These are phyloP conservation scores for Trichophyton equinum DNA, from an alignment of 2,329 filamentous ascomycete genomes.

Conservation along the genomic window DNA sequence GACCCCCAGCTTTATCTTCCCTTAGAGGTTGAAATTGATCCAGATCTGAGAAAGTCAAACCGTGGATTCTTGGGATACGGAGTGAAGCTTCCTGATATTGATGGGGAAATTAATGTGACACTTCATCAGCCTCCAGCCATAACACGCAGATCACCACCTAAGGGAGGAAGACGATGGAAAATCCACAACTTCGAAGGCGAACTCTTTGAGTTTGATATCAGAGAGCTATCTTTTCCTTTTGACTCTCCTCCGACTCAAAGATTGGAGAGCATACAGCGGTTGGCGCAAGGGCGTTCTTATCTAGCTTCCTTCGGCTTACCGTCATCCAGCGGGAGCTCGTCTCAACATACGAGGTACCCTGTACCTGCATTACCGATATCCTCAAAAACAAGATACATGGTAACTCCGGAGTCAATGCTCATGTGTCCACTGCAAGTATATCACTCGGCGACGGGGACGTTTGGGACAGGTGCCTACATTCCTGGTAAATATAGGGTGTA, in stretches of 20 bases:
- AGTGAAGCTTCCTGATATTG: conserved; percentile 21
- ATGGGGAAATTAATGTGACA: conserved; percentile 24
- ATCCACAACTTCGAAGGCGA: background rate
- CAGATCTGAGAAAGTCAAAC: conserved; percentile 22
- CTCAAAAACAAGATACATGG: conserved; percentile 7
- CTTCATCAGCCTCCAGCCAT: conserved; percentile 27
- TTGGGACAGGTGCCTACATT: conserved; percentile 25
- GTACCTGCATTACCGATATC: conserved; percentile 15
- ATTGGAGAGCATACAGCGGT: conserved; percentile 6
- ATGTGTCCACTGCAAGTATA: conserved; percentile 30
- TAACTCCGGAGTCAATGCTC: conserved; percentile 19
- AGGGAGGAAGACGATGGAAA: background rate
- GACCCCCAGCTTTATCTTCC: conserved; percentile 36
- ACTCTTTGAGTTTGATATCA: background rate
- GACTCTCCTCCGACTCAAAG: background rate
- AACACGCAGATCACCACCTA: conserved; percentile 14
- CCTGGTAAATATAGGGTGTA: background rate
- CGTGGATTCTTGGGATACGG: conserved; percentile 4
- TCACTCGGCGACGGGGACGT: conserved; percentile 32
- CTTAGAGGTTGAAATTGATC: conserved; percentile 28
- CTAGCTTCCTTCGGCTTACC: conserved; percentile 6
- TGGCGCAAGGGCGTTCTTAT: conserved; percentile 3
- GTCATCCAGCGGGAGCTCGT: background rate
- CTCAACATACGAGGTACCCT: background rate
- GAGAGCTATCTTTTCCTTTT: background rate